Evolutionary conservation across 371 early-diverging fungal genomes (phyloP), one percentile per base, ranked within the genome.

Genomic region (Actinomortierella ambigua): DNA sequence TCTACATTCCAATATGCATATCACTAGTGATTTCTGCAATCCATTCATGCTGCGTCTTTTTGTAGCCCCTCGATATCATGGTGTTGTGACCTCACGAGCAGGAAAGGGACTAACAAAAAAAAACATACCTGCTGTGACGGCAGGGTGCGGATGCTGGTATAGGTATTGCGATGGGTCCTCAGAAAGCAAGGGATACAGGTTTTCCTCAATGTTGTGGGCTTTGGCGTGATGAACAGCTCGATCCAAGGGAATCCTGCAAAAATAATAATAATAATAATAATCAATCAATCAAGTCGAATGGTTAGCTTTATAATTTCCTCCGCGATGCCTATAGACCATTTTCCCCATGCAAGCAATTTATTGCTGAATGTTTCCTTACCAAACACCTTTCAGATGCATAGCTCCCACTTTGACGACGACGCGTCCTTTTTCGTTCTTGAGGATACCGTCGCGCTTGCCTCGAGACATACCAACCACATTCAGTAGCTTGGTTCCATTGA

Each of bases 401-500:
- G 93, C 88, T 26, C 94, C 94, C 2, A 90, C 90, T 73, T 94
- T 94, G 65, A 94, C 89, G 17, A 94, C 94, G 18, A 87, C 85
- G 59, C 94, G 84, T 18, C 89, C 93, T 68, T 90, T 90, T 68
- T 94, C 94, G 55, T 91, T 90, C 71, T 94, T 94, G 46, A 94
- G 80, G 60, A 94, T 93, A 4, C 92, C 91, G 60, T 94, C 94
- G 22, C 94, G 83, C 67, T 92, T 92, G 53, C 94, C 94, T 34
- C 94, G 89, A 55, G 94, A 90, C 93, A 94, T 92, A 54, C 91
- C 91, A 29, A 88, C 90, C 2, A 94, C 92, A 61, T 94, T 94
- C 8, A 93, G 79, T 26, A 94, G 77, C 68, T 94, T 94, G 26
- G 94, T 94, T 14, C 93, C 93, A 61, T 93, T 93, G 49, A 93